These are phyloP conservation scores for Scenedesmus sp. DNA, from an alignment of 163 green algal genomes.

Conservation along the genomic window DNA sequence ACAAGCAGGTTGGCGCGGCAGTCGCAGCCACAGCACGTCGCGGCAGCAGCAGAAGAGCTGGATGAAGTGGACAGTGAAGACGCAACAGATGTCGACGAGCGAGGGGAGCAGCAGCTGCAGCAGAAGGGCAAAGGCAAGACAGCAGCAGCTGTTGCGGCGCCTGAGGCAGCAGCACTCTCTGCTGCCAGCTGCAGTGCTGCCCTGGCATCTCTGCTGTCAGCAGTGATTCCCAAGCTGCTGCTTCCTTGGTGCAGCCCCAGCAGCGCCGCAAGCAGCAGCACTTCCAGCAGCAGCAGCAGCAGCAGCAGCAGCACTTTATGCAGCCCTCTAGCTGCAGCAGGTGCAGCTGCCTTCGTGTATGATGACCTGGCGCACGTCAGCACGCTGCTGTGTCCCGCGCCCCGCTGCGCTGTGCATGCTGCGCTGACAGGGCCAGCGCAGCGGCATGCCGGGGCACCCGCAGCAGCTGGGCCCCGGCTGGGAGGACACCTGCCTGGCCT, in stretches of 20 bases:
- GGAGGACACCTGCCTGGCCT: slow-evolving; percentile 73
- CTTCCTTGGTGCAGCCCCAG: slow-evolving; percentile 35
- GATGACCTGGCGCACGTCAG: slow-evolving; percentile 16
- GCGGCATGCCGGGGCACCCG: neutral
- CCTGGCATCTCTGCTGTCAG: slow-evolving; percentile 15
- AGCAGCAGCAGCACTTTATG: slow-evolving; percentile 9
- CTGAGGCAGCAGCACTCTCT: neutral
- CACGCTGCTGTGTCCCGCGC: slow-evolving; percentile 7
- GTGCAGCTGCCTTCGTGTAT: slow-evolving; percentile 33
- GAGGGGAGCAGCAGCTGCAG: neutral
- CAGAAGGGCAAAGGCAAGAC: too few species aligned
- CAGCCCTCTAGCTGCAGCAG: slow-evolving; percentile 9
- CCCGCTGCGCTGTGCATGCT: slow-evolving; percentile 6
- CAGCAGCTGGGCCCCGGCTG: neutral
- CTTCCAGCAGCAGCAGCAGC: slow-evolving; percentile 29
- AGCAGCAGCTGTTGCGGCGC: too few species aligned
- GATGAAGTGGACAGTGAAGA: neutral
- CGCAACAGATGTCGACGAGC: neutral
- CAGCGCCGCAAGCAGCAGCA: neutral
- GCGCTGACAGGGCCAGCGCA: slow-evolving; percentile 7
- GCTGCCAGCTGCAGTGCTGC: slow-evolving; percentile 8
- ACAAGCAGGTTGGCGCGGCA: slow-evolving; percentile 12
- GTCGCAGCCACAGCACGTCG: neutral
- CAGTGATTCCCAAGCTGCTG: slow-evolving; percentile 39
- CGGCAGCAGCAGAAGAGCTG: neutral